These are phyloP conservation scores for Citrus glauca DNA, from an alignment of 345 rosid genomes.

Conservation along the genomic window DNA sequence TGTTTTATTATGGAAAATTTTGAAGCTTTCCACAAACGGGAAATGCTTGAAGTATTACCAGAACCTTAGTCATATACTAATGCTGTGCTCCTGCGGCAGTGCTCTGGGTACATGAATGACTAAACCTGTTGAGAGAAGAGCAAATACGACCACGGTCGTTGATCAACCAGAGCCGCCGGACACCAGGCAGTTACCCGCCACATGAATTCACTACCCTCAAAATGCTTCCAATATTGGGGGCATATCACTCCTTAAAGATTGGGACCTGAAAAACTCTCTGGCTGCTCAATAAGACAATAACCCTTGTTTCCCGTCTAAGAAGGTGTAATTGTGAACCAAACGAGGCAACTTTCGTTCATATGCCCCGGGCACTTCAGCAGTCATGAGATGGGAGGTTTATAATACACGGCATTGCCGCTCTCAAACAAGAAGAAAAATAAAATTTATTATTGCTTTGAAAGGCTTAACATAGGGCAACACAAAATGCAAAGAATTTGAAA, in stretches of 20 bases:
- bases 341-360: background rate
- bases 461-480: background rate
- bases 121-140: no score
- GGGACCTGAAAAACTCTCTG: no score
- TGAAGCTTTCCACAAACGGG: no score
- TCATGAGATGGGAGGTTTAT: background rate
- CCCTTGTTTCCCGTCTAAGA: background rate
- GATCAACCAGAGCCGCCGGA: no score
- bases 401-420: background rate
- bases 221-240: constrained; percentile 26
- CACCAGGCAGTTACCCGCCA: no score
- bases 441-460: background rate
- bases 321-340: no score
- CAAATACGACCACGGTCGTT: no score
- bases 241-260: background rate
- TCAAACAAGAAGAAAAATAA: background rate
- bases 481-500: background rate
- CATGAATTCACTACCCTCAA: constrained; percentile 15
- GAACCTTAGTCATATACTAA: no score
- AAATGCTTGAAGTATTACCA: no score
- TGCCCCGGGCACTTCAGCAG: background rate
- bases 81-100: no score
- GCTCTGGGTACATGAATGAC: no score
- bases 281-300: background rate
- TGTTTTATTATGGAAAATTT: no score